phyloP scores from a whole-genome alignment of 2,329 filamentous ascomycete species.

The Arachnomyces sp. region DNA sequence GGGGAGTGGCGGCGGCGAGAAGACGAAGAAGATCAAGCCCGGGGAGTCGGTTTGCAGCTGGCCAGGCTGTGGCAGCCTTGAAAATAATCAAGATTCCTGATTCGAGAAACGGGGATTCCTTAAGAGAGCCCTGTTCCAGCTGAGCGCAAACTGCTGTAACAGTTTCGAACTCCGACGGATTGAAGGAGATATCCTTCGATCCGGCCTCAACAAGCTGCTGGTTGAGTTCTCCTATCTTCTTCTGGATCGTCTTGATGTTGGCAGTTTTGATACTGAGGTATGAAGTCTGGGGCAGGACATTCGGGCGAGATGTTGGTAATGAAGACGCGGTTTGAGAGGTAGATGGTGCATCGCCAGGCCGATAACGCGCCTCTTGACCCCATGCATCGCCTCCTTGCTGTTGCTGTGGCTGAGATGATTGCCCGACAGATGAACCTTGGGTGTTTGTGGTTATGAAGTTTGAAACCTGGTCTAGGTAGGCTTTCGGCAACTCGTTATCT shows the following conservation, averaged over 20 bases:
- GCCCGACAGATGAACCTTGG: slow-evolving; percentile 72
- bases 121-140: slow-evolving; percentile 45
- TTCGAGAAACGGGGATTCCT: slow-evolving; percentile 43
- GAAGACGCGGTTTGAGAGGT: slow-evolving; percentile 23
- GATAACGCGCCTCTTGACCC: slow-evolving; percentile 70
- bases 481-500: slow-evolving; percentile 78
- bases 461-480: slow-evolving; percentile 83
- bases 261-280: slow-evolving; percentile 72
- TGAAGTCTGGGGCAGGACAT: slow-evolving; percentile 66
- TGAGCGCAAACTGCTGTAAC: slow-evolving; percentile 56
- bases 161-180: slow-evolving; percentile 59
- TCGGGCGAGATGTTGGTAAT: slow-evolving; percentile 40
- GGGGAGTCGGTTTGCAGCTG: slow-evolving; percentile 69
- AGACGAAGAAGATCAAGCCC: slow-evolving; percentile 84
- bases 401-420: slow-evolving; percentile 40
- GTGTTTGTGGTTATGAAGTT: slow-evolving; percentile 90
- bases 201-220: slow-evolving; percentile 58
- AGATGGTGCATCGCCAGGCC: slow-evolving; percentile 56
- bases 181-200: slow-evolving; percentile 66
- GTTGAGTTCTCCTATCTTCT: slow-evolving; percentile 71
- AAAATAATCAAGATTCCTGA: slow-evolving; percentile 57
- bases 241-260: slow-evolving; percentile 62
- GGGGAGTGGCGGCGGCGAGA: slow-evolving; percentile 59
- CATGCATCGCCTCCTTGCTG: slow-evolving; percentile 60
- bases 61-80: slow-evolving; percentile 71